Base-by-base conservation (phyloP, 164 flowering plant genomes). In the Magnolia sinica region DNA sequence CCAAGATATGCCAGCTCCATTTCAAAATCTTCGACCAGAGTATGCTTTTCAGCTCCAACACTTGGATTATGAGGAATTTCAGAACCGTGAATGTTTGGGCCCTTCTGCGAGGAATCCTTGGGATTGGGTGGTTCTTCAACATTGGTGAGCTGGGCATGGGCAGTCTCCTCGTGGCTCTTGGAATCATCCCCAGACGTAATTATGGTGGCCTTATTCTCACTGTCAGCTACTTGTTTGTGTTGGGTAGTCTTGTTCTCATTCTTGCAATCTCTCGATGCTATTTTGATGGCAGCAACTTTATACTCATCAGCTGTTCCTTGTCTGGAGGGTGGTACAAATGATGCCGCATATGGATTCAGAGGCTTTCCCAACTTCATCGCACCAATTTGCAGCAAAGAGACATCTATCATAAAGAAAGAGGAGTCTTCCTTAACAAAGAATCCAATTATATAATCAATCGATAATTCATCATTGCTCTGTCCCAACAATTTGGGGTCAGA, bases 291-390 rank as follows among this genome's bases (percentile, higher is more conserved):
- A 10, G 27, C 64, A n/a, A 8, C 59, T 7, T 19, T 58, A 13
- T 49, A 22, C 10, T 68, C 51, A 73, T 75, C 77, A 63, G 85
- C 37, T 2, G 52, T 37, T 37, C 65, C 19, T n/a, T 45, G 68
- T 3, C 20, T 18, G 8, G 70, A 65, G n/a, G 20, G 74, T 9
- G 90, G 90, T 73, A 86, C 64, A 63, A 84, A 86, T 37, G 86
- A 76, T 71, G 84, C 83, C 23, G 90, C 90, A 73, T 76, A 72
- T 0, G 83, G 83, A 75, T 81, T 81, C 74, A 81, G 70, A 27
- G 74, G 77, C 45, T n/a, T 75, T 65, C 76, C 73, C 22, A 73
- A 14, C 59, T 74, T 78, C 79, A 78, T 85, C 58, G 75, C 63
- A 9, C 72, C 58, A 27, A 55, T 16, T 55, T 55, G 61, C 61